These are phyloP conservation scores for Phanerochaete sordida DNA, from an alignment of 768 basidiomycete genomes.

Conservation along the genomic window DNA sequence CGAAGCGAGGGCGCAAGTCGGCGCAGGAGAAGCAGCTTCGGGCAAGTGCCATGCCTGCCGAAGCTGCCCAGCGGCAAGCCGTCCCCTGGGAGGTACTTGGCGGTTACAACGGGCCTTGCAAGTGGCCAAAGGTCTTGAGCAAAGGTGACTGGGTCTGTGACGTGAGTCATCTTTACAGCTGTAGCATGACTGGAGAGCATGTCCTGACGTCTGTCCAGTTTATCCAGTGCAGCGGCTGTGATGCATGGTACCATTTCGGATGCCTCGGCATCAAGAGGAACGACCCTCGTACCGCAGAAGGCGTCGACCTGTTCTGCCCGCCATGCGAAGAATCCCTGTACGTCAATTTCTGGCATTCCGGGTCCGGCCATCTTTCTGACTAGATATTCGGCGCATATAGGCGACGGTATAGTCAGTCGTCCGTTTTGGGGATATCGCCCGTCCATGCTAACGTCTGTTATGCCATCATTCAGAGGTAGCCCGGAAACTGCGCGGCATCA, in stretches of 20 bases:
- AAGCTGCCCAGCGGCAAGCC: too few relatives aligned
- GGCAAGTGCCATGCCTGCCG: too few relatives aligned
- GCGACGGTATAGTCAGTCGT: not conserved
- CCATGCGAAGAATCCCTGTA: constrained; percentile 19
- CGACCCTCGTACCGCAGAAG: constrained; percentile 15
- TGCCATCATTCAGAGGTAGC: constrained; percentile 1
- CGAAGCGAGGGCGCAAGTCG: too few relatives aligned
- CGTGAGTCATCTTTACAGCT: not conserved
- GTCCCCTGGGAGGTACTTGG: not conserved
- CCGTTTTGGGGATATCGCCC: not conserved
- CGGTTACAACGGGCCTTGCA: not conserved
- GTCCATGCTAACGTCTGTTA: not conserved
- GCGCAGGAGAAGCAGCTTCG: too few relatives aligned
- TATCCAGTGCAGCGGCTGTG: constrained; percentile 11
- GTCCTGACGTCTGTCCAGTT: not conserved
- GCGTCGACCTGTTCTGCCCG: constrained; percentile 16
- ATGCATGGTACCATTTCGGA: constrained; percentile 21
- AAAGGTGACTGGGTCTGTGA: not conserved
- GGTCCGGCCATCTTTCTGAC: not conserved
- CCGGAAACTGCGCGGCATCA: not conserved
- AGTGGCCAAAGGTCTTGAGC: not conserved
- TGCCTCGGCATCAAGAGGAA: constrained; percentile 16
- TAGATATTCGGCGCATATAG: not conserved
- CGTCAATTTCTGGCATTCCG: not conserved
- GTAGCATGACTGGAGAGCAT: not conserved